Evolutionary conservation across 139 green algal species (phyloP).

Genomic region (Coelastrella sp.): DNA sequence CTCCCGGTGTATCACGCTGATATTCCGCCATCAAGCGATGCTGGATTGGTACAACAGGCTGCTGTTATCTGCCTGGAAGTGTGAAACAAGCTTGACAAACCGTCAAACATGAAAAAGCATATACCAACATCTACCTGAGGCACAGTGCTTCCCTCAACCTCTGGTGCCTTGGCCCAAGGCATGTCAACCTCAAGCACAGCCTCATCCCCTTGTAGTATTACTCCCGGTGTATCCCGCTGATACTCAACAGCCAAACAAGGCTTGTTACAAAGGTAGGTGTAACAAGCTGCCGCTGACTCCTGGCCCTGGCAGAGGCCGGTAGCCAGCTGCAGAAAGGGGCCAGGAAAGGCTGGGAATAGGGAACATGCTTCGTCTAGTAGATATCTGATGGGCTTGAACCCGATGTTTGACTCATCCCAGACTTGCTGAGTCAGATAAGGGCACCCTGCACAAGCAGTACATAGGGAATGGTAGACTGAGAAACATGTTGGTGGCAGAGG

Average conservation of each 20-base stretch:
- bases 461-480: background rate
- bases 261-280: slow-evolving; percentile 63
- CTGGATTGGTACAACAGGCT: slow-evolving; percentile 66
- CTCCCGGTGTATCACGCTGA: background rate
- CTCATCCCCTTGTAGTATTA: slow-evolving; percentile 25
- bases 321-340: slow-evolving; percentile 67
- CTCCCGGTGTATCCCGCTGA: background rate
- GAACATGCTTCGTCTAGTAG: slow-evolving; percentile 59
- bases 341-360: slow-evolving; percentile 70
- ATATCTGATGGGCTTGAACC: slow-evolving; percentile 58
- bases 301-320: slow-evolving; percentile 31
- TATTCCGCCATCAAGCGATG: slow-evolving; percentile 54
- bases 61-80: background rate
- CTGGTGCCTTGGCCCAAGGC: slow-evolving; percentile 63
- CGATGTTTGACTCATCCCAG: slow-evolving; percentile 54
- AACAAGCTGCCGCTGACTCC: slow-evolving; percentile 53
- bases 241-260: slow-evolving; percentile 55
- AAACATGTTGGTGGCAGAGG: too few relatives aligned
- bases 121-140: slow-evolving; percentile 47
- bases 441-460: slow-evolving; percentile 28
- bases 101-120: background rate
- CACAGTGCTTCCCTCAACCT: slow-evolving; percentile 54
- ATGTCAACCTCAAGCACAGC: background rate
- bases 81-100: background rate
- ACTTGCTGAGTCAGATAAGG: slow-evolving; percentile 38